Evolutionary conservation across 73 alveolate species (phyloP), one percentile per base, ranked within the genome.

Genomic region (Paramecium bursaria): DNA sequence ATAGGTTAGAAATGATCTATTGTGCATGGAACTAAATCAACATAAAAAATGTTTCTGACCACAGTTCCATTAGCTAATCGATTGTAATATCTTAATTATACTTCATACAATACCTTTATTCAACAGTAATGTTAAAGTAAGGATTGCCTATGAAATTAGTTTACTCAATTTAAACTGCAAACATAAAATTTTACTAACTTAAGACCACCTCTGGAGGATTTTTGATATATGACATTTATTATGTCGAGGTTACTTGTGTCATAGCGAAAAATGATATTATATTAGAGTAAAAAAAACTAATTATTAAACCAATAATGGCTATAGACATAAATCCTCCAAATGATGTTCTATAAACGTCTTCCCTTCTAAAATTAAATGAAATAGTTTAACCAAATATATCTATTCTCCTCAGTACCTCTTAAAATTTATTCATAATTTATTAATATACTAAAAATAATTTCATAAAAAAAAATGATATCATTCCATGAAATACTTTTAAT

Each of bases 11-110:
- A 79, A 53, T 79, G 89, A 17, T 39, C 54, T 19, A 31, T n/a
- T 13, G 80, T 79, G 26, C 89, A 79, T 15, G 75, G 82, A 35
- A 53, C 85, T 15, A 79, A 50, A 9, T 79, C 55, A 23, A 79
- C 46, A 54, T 54, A 61, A n/a, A n/a, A n/a, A n/a, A n/a, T n/a
- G n/a, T n/a, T n/a, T n/a, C n/a, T n/a, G n/a, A n/a, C n/a, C n/a
- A n/a, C n/a, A n/a, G n/a, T n/a, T n/a, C n/a, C n/a, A n/a, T n/a
- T n/a, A n/a, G n/a, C n/a, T n/a, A n/a, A n/a, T n/a, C n/a, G n/a
- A n/a, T n/a, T n/a, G n/a, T 54, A 54, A 54, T 23, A 48, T 4
- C 75, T n/a, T n/a, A n/a, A n/a, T n/a, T n/a, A n/a, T n/a, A n/a
- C n/a, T n/a, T n/a, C n/a, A n/a, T 3, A 67, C 44, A 67, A 13